Base-by-base conservation (phyloP, 176 grass and related monocot species). In the Oryza meridionalis region DNA sequence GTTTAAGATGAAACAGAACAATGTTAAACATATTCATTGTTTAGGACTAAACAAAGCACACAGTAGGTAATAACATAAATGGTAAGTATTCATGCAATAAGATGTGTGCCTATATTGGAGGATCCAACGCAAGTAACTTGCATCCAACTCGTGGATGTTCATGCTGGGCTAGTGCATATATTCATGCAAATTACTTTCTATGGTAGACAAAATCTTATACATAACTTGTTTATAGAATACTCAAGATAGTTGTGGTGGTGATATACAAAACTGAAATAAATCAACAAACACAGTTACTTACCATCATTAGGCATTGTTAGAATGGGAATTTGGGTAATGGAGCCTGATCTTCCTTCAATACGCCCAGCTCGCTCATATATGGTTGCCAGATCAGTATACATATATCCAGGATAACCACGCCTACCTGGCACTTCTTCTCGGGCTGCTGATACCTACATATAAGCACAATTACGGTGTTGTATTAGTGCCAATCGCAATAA, bases 231-330 rank as follows among this genome's bases (percentile, higher is more conserved):
- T 65, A 44, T 46, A 65, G 11, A 51, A 81, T 43, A 31, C 29
- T 77, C 49, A 69, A 47, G 14, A 73, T 7, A 82, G 9, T n/a
- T 12, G 15, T 64, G 82, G 22, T 24, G 50, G 21, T 65, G 44
- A 59, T 31, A 29, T 53, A n/a, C n/a, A 29, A 17, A 50, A 26
- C 2, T 13, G 10, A 27, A 37, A 81, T 4, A 59, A 69, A 90
- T 29, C 61, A 8, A 32, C 65, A 5, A 78, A 55, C 5, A 72
- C 17, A 73, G n/a, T 45, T 70, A 77, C 22, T 67, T 88, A 95
- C 96, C 97, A 90, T 99, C 97, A 84, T 99, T 99, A 85, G 97
- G 97, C 97, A 99, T 99, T 2, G 97, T 99, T 81, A 99, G 85
- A 90, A 99, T 99, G 38, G 97, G 97, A 79, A 99, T 99, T 84